Evolutionary conservation across 306 rosid genomes (phyloP), one percentile per base, ranked within the genome.

Genomic region (Glycine soja): DNA sequence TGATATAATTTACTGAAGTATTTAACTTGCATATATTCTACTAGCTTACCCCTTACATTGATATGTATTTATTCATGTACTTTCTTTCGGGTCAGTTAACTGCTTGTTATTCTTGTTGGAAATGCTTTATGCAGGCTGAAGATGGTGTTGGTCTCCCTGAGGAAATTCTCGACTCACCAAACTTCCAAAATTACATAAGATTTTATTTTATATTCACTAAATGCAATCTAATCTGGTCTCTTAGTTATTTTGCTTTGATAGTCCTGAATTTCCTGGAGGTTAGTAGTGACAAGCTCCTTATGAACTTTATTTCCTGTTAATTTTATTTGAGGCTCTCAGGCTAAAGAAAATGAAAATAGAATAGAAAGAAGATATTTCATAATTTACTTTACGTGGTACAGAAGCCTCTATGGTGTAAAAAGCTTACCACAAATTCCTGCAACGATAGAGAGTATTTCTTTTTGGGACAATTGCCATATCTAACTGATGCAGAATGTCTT

Each of bases 351-450:
- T 61, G 70, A 63, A 72, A 64, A 67, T 48, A 2, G 38, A 70
- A 67, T 43, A 47, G 66, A 80, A 67, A 70, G 62, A 83, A 34
- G 74, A 68, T 50, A 32, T 54, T 69, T 56, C 57, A 76, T 38
- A 62, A 16, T 54, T 80, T 81, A 24, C 82, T 80, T 45, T 62
- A 66, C 42, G 82, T 40, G 85, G 70, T 74, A 72, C 93, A 95
- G 99, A 89, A 87, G 86, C 99, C 99, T 65, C 83, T 93, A 57
- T 95, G 99, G 99, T 95, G 99, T 82, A 84, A 82, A 74, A 93
- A 76, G 53, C 71, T 75, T 72, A 56, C 84, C 38, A 46, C 80
- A 2, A 63, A 85, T 81, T 78, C 97, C 80, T 93, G 99, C 79
- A 79, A 84, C 1, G 89, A 93, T 76, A 91, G 98, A 76, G 99